Base-by-base conservation (phyloP, 257 asterid genomes). In the Avicennia marina region DNA sequence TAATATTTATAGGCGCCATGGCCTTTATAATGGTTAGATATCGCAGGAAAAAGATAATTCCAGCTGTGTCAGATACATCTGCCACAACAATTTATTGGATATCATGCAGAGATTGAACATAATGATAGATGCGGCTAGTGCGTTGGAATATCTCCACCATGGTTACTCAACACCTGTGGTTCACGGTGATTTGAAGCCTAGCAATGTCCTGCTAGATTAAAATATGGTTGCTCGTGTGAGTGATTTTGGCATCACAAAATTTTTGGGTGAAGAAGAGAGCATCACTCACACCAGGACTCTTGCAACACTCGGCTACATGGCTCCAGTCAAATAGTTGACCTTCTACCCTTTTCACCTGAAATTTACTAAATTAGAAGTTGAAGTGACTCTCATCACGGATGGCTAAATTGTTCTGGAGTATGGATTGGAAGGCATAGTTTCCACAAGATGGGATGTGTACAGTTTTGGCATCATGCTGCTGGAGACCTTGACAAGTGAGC, bases 151-250 rank as follows among this genome's bases (percentile, higher is more conserved):
- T 65, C 73, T 76, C n/a, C 78, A 72, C 13, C 49, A 22, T 16
- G 73, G 72, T 21, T 61, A 61, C n/a, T 27, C 73, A 6, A 20
- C 38, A 6, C 70, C 68, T 2, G 71, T 75, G 40, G 44, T 62
- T 19, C 82, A 76, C 25, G 68, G 76, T 49, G 78, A 72, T 53
- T 1, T 76, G 54, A 64, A 76, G 55, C 81, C 75, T 2, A 60
- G 64, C 26, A 75, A 75, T 10, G 67, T 75, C 3, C 58, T 75
- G 20, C 26, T 75, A n/a, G 74, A 75, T 18, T 43, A 39, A 25
- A 45, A 71, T 6, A 58, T 71, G 75, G 64, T 67, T 1, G 78
- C 75, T 4, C 69, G 58, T 50, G 58, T 75, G 2, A 29, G 56
- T 48, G 78, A 75, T 59, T 71, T 75, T 20, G 78, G 75, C 11